Conservation (phyloP, 2,329 filamentous ascomycete genomes). For the Alternaria brassicae region DNA sequence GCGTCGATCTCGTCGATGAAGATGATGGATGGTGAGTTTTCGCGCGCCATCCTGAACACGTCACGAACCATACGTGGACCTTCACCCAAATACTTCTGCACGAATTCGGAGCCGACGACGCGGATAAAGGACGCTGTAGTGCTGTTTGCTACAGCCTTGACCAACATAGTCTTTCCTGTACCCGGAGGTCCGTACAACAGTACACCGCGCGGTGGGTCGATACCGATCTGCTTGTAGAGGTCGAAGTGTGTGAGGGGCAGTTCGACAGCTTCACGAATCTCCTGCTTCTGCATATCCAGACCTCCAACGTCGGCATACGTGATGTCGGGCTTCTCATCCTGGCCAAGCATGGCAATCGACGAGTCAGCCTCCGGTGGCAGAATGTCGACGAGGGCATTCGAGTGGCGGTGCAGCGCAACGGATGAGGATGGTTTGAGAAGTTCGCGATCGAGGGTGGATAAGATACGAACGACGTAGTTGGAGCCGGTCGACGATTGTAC, state of each 20-base stretch:
- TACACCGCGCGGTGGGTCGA: conserved; percentile 95
- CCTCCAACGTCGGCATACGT: conserved; percentile 98
- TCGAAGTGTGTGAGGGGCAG: conserved; percentile 96
- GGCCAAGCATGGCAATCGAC: conserved; percentile 96
- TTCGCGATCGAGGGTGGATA: conserved; percentile 97
- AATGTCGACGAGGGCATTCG: conserved; percentile 97
- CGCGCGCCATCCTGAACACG: conserved; percentile 97
- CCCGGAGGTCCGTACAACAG: conserved; percentile 95
- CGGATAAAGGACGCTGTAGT: conserved; percentile 98
- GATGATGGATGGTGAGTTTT: conserved; percentile 98
- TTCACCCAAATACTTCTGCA: conserved; percentile 98
- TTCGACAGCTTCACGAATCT: conserved; percentile 97
- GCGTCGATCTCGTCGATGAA: conserved; percentile 99
- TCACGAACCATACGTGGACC: conserved; percentile 98
- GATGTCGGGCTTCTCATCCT: conserved; percentile 97
- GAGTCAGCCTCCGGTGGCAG: conserved; percentile 98
- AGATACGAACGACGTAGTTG: conserved; percentile 98
- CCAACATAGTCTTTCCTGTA: conserved; percentile 95
- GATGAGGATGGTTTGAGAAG: conserved; percentile 97
- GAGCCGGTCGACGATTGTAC: conserved; percentile 98
- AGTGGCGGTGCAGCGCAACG: conserved; percentile 96
- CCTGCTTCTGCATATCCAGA: conserved; percentile 99
- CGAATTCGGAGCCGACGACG: conserved; percentile 97
- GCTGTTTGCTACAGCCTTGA: conserved; percentile 98
- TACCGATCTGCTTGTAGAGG: conserved; percentile 98